Evolutionary conservation across 2,329 filamentous ascomycete species (phyloP).

Genomic region (Exophiala sp.): DNA sequence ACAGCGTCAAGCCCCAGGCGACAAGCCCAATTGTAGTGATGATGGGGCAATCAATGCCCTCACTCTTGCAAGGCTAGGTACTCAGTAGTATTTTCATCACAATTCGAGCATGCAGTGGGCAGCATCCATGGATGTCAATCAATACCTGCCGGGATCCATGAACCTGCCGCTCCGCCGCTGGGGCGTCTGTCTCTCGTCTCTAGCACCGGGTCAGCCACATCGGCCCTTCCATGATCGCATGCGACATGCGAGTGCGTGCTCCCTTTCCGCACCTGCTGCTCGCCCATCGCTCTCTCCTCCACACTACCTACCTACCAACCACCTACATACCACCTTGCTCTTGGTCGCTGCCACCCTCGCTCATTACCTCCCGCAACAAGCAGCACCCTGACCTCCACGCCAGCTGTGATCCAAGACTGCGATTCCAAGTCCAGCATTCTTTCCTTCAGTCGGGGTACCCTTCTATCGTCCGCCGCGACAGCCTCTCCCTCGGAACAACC

Average conservation of each 20-base stretch:
- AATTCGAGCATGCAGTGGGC: not conserved
- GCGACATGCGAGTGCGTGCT: not conserved
- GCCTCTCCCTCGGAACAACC: not conserved
- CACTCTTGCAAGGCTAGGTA: not conserved
- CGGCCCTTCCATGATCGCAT: not conserved
- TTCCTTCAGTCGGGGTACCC: not conserved
- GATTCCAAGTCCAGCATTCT: not conserved
- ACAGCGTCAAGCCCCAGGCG: not conserved
- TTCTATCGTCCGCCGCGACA: not conserved
- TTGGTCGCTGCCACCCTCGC: not conserved
- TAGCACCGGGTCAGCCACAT: not conserved
- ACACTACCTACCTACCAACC: not conserved
- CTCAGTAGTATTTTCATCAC: not conserved
- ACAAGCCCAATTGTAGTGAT: not conserved
- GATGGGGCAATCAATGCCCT: not conserved
- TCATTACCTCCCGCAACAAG: not conserved
- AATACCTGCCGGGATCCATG: not conserved
- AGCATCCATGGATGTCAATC: too few relatives aligned
- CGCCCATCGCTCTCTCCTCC: not conserved
- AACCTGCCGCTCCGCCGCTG: too few relatives aligned
- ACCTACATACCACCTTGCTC: not conserved
- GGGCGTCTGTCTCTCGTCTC: not conserved
- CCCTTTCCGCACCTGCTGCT: not conserved
- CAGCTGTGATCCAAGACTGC: not conserved
- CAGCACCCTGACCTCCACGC: not conserved